These are phyloP conservation scores for Kitagawia praeruptora DNA, from an alignment of 129 eudicot species.

Conservation along the genomic window DNA sequence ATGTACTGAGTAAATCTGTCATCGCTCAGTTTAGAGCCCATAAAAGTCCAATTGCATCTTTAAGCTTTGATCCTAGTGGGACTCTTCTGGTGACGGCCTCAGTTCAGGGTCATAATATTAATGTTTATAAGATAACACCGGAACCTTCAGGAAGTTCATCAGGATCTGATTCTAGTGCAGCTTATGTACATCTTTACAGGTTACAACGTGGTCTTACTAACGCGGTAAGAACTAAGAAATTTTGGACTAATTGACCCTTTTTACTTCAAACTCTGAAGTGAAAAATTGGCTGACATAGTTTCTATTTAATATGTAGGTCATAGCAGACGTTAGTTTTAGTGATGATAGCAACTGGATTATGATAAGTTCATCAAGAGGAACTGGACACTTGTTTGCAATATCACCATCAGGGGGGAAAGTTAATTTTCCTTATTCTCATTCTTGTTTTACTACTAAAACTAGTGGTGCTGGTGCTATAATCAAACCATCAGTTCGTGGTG, in stretches of 20 bases:
- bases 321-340: constrained; percentile 91
- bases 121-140: constrained; percentile 70
- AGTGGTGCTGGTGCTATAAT: constrained; percentile 21
- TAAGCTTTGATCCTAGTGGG: constrained; percentile 88
- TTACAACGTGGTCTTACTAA: constrained; percentile 88
- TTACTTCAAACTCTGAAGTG: constrained; percentile 8
- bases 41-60: constrained; percentile 70
- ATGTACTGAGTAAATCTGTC: constrained; percentile 66
- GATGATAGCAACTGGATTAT: constrained; percentile 84
- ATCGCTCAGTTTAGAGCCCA: constrained; percentile 90
- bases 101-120: constrained; percentile 87
- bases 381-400: constrained; percentile 75
- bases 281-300: neutral
- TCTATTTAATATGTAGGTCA: constrained; percentile 38
- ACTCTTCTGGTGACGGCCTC: constrained; percentile 85
- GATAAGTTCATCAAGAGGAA: constrained; percentile 89
- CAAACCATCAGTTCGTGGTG: constrained; percentile 21
- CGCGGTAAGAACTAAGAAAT: constrained; percentile 43
- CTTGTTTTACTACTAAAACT: constrained; percentile 22
- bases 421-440: constrained; percentile 34
- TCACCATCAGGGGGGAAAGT: constrained; percentile 67
- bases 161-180: constrained; percentile 32
- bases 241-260: neutral
- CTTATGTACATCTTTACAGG: constrained; percentile 70
- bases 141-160: constrained; percentile 20